Percentiles rank a stretch among this genome's conserved stretches.
Conservation (phyloP, 495 filamentous ascomycete genomes). For the Peziza echinospora region DNA sequence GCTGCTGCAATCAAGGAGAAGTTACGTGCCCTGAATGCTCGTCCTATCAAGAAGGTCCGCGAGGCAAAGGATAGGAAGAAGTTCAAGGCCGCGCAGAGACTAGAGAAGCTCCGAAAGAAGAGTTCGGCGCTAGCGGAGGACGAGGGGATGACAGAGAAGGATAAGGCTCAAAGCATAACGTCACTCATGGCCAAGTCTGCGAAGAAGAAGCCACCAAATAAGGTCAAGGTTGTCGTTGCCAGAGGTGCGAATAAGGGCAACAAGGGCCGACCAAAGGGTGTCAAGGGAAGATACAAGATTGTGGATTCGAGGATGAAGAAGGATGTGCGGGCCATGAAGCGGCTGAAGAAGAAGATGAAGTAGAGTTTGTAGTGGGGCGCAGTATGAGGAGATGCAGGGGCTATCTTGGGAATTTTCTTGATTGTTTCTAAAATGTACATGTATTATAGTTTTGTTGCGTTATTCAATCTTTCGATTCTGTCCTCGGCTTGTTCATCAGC, state of each 20-base stretch:
- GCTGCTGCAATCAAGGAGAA: conserved; percentile 93
- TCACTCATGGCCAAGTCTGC: conserved; percentile 60
- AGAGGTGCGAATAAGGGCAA: conserved; percentile 67
- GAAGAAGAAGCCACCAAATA: conserved; percentile 66
- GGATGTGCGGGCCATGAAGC: conserved; percentile 82
- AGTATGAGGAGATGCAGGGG: not conserved
- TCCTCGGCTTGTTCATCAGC: too few relatives aligned
- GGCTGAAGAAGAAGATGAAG: conserved; percentile 41
- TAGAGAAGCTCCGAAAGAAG: conserved; percentile 94
- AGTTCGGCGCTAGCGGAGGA: conserved; percentile 66
- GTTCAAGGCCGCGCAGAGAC: conserved; percentile 67
- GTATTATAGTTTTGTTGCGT: not conserved
- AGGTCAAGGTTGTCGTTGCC: conserved; percentile 79
- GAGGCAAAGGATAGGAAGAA: conserved; percentile 94
- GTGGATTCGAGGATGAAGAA: conserved; percentile 96
- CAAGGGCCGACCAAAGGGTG: conserved; percentile 43
- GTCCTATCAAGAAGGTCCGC: conserved; percentile 97
- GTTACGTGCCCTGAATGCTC: conserved; percentile 74
- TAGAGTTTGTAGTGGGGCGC: conserved; percentile 1
- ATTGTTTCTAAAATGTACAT: not conserved
- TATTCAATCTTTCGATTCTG: too few relatives aligned
- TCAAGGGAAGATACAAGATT: conserved; percentile 98
- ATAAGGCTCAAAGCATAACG: conserved; percentile 70
- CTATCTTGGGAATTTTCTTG: not conserved
- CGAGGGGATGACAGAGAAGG: conserved; percentile 77